These are phyloP conservation scores for Gleditsia sinensis DNA, from an alignment of 306 rosid species.

Conservation along the genomic window DNA sequence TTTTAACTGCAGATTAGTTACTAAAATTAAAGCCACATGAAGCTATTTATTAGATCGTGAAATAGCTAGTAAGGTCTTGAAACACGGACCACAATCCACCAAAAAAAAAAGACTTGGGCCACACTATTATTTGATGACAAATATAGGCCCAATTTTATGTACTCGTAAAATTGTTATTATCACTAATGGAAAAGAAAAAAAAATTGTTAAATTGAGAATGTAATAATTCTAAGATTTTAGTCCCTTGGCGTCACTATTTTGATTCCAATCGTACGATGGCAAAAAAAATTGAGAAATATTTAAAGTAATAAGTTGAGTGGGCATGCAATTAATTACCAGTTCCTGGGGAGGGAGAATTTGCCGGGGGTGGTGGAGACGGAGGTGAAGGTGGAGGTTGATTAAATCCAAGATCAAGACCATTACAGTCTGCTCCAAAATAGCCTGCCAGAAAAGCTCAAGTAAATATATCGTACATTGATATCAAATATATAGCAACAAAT, in stretches of 20 bases:
- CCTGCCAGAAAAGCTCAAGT: constrained; percentile 40
- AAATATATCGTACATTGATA: neutral
- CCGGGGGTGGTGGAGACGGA: constrained; percentile 4
- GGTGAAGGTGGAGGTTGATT: neutral
- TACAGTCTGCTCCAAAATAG: constrained; percentile 49
- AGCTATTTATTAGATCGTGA: neutral
- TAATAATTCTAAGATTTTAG: neutral
- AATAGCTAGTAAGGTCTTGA: too few species aligned
- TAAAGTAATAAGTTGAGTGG: neutral
- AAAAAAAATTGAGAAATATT: neutral
- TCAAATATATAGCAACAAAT: neutral
- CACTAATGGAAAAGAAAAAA: neutral
- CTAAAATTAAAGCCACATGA: neutral
- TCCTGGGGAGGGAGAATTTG: constrained; percentile 16
- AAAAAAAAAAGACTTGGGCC: neutral
- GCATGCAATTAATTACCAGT: constrained; percentile 18
- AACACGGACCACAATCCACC: too few species aligned
- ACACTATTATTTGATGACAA: neutral
- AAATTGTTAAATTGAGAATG: neutral
- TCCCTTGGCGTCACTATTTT: neutral
- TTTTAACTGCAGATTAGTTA: neutral
- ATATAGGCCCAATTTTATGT: neutral
- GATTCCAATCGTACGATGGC: too few species aligned
- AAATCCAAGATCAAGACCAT: constrained; percentile 24
- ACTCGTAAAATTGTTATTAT: too few species aligned